Evolutionary conservation across 169 alveolate species (phyloP).

Genomic region (Plasmodium yoelii): DNA sequence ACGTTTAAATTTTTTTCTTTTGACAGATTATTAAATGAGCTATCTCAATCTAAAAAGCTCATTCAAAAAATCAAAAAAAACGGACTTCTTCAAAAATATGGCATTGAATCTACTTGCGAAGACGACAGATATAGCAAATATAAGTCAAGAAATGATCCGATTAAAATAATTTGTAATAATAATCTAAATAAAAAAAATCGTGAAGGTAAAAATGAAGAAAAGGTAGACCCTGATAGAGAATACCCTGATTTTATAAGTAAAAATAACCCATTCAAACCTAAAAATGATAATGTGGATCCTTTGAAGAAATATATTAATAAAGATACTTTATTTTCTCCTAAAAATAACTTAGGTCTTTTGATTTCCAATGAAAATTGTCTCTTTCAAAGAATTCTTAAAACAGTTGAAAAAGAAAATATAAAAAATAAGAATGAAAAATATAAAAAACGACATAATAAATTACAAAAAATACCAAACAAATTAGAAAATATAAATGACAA

Average conservation of each 20-base stretch:
- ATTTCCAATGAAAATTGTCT: conserved; percentile 32
- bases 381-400: conserved; percentile 57
- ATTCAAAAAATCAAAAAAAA: conserved; percentile 32
- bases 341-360: conserved; percentile 11
- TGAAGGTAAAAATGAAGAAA: conserved; percentile 22
- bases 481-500: conserved; percentile 8
- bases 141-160: not conserved
- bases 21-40: conserved; percentile 35
- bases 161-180: not conserved
- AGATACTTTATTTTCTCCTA: not conserved
- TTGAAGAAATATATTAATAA: not conserved
- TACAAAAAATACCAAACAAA: not conserved
- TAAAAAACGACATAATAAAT: conserved; percentile 20
- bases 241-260: not conserved
- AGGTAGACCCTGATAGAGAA: not conserved
- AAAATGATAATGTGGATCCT: not conserved
- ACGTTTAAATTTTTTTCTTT: not conserved
- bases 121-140: conserved; percentile 1
- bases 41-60: conserved; percentile 56
- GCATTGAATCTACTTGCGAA: not conserved
- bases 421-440: conserved; percentile 44
- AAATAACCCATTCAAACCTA: not conserved
- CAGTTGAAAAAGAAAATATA: conserved; percentile 39
- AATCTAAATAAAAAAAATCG: not conserved
- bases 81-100: conserved; percentile 18